A percentile compares a stretch with the other conserved stretches of the same genome.
phyloP scores from a whole-genome alignment of 305 asterid genomes.

The Petunia hybrid region DNA sequence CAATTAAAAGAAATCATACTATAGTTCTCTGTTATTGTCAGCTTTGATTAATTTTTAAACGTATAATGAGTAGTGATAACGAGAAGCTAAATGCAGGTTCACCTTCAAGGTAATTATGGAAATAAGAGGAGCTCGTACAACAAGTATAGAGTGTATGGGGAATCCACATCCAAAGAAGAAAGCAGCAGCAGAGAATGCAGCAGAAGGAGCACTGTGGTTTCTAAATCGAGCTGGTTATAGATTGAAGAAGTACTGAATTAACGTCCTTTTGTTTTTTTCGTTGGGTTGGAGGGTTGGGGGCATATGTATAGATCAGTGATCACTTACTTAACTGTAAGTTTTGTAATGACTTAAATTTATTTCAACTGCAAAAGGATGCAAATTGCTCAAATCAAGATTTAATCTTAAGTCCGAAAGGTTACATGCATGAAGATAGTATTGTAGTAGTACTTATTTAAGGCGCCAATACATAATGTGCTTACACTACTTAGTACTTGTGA shows the following conservation, averaged over 20 bases:
- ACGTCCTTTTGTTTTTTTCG: background rate
- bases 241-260: background rate
- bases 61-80: background rate
- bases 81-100: conserved; percentile 52
- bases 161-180: conserved; percentile 62
- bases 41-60: background rate
- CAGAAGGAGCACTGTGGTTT: conserved; percentile 82
- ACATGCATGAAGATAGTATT: background rate
- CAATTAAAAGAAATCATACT: background rate
- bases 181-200: conserved; percentile 84
- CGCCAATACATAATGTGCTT: background rate
- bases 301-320: background rate
- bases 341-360: background rate
- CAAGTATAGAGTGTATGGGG: conserved; percentile 65
- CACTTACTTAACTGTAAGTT: background rate
- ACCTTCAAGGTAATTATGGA: conserved; percentile 61
- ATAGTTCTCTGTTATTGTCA: background rate
- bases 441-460: background rate
- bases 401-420: background rate
- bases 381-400: background rate
- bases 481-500: background rate
- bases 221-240: conserved; percentile 38
- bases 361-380: background rate
- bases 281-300: background rate
- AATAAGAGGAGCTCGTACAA: conserved; percentile 48